These are phyloP conservation scores for Ploettnerulaceae sp. DNA, from an alignment of 2,329 filamentous ascomycete species.

Conservation along the genomic window DNA sequence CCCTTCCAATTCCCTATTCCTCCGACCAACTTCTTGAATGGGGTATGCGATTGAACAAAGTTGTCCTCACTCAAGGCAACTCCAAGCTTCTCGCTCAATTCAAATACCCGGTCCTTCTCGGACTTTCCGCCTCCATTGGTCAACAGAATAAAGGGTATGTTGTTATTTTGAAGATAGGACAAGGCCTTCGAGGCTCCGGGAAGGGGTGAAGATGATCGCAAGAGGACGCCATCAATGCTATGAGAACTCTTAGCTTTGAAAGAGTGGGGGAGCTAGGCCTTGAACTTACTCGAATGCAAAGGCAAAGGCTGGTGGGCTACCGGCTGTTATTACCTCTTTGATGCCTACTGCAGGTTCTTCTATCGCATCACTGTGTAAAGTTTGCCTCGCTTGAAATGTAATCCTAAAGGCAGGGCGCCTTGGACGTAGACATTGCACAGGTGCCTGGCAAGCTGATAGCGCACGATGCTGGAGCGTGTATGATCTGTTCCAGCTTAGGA, in stretches of 20 bases:
- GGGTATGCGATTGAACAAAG: slow-evolving; percentile 89
- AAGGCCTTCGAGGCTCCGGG: slow-evolving; percentile 73
- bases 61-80: slow-evolving; percentile 60
- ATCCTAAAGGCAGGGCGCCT: too few relatives aligned
- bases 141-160: slow-evolving; percentile 87
- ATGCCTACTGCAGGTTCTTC: too few relatives aligned
- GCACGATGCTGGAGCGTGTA: too few relatives aligned
- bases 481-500: too few relatives aligned
- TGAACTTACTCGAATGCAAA: slow-evolving; percentile 51
- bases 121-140: slow-evolving; percentile 92
- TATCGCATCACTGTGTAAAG: too few relatives aligned
- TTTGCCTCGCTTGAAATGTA: too few relatives aligned
- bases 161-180: slow-evolving; percentile 63
- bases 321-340: too few relatives aligned
- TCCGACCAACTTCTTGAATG: slow-evolving; percentile 67
- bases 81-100: slow-evolving; percentile 62
- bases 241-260: slow-evolving; percentile 8
- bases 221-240: slow-evolving; percentile 83
- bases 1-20: slow-evolving; percentile 48
- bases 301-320: too few relatives aligned
- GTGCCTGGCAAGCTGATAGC: too few relatives aligned
- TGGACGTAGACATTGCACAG: too few relatives aligned
- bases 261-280: background rate
- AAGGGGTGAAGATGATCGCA: slow-evolving; percentile 74
- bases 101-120: slow-evolving; percentile 67